phyloP scores from a whole-genome alignment of 257 asterid species.

The Solanum neorickii region DNA sequence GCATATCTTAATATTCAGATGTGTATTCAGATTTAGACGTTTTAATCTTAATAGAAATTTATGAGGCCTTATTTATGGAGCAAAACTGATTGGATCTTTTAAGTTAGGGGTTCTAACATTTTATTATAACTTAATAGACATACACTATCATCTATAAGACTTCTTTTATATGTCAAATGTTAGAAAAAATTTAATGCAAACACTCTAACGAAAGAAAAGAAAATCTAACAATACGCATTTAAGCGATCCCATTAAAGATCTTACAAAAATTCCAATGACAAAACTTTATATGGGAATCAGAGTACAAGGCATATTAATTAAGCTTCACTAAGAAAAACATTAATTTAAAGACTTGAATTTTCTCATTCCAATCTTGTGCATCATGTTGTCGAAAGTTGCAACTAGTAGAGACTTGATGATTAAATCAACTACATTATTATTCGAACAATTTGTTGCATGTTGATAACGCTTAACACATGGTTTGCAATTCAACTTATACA shows the following conservation, averaged over 20 bases:
- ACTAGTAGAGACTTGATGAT: background rate
- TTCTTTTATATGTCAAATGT: too few relatives aligned
- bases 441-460: background rate
- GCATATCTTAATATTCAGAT: too few relatives aligned
- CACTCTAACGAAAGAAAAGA: too few relatives aligned
- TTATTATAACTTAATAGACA: too few relatives aligned
- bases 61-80: too few relatives aligned
- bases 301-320: too few relatives aligned
- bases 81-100: too few relatives aligned
- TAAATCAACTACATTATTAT: background rate
- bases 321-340: background rate
- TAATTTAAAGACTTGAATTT: background rate
- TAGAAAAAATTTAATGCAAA: too few relatives aligned
- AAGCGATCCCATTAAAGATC: background rate
- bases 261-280: background rate
- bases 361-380: background rate
- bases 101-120: too few relatives aligned
- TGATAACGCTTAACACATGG: background rate
- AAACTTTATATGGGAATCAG: background rate
- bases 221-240: background rate
- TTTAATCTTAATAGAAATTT: too few relatives aligned
- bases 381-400: background rate
- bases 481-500: background rate
- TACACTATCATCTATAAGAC: too few relatives aligned
- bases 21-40: too few relatives aligned